These are phyloP conservation scores for Falciphora oryzae DNA, from an alignment of 2,329 filamentous ascomycete genomes.

Conservation along the genomic window DNA sequence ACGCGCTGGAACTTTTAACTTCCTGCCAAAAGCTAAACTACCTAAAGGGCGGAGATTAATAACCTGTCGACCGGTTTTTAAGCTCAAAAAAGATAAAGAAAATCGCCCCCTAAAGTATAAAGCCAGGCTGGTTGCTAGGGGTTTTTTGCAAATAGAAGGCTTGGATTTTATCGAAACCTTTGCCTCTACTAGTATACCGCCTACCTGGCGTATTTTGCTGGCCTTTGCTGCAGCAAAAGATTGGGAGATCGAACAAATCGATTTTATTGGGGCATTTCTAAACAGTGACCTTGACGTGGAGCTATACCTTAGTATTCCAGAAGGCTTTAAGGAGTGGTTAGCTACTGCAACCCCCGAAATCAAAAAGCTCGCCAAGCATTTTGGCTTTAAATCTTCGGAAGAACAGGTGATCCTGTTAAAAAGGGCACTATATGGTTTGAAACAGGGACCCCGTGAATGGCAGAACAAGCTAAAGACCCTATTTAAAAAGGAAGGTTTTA, in stretches of 20 bases:
- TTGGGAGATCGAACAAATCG: not conserved
- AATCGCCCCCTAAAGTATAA: not conserved
- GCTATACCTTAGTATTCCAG: not conserved
- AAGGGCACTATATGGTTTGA: not conserved
- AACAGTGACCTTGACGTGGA: not conserved
- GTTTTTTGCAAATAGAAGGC: not conserved
- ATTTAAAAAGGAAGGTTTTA: not conserved
- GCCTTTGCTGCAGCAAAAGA: not conserved
- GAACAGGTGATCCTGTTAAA: not conserved
- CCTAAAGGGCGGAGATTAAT: too few relatives aligned
- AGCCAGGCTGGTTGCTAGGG: not conserved
- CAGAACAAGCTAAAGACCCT: not conserved
- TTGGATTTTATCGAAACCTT: not conserved
- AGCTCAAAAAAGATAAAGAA: not conserved
- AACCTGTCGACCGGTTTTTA: not conserved
- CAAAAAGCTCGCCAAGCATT: not conserved
- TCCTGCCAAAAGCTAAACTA: too few relatives aligned
- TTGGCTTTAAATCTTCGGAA: not conserved
- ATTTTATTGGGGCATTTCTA: not conserved
- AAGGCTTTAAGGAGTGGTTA: not conserved
- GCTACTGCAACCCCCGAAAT: not conserved
- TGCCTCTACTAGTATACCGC: not conserved
- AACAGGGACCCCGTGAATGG: not conserved
- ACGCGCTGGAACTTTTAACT: too few relatives aligned
- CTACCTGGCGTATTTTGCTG: not conserved